A percentile compares a stretch with the other conserved stretches of the same genome.
These are phyloP conservation scores for Metschnikowia bowlesiae DNA, from an alignment of 805 yeast genomes.

Conservation along the genomic window DNA sequence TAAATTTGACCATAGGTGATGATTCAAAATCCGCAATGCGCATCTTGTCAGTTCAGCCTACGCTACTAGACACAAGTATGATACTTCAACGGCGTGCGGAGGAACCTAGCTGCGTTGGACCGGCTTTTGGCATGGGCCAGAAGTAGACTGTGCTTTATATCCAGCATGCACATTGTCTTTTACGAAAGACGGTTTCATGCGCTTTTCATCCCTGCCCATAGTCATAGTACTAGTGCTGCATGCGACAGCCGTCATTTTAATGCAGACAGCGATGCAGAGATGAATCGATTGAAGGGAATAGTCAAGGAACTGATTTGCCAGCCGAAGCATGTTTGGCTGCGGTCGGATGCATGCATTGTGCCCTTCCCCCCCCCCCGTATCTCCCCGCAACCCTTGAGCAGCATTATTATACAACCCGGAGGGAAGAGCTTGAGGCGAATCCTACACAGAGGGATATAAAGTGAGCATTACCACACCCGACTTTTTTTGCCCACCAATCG, in stretches of 20 bases:
- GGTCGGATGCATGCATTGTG: background rate
- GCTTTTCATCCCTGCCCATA: background rate
- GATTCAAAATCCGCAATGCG: background rate
- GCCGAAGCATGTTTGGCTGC: background rate
- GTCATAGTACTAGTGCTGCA: background rate
- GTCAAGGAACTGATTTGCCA: background rate
- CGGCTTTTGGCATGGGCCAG: background rate
- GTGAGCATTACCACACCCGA: background rate
- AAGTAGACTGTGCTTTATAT: background rate
- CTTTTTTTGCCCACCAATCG: background rate
- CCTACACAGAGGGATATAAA: constrained; percentile 1
- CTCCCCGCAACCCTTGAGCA: background rate
- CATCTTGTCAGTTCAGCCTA: background rate
- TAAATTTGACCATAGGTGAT: background rate
- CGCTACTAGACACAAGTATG: background rate
- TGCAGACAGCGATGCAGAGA: background rate
- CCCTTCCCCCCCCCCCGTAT: background rate
- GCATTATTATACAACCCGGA: background rate
- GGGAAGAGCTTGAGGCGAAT: background rate
- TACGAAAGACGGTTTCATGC: background rate
- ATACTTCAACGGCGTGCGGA: background rate
- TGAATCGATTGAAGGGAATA: background rate
- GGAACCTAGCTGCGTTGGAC: background rate
- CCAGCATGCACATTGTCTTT: background rate
- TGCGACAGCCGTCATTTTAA: background rate